Evolutionary conservation across 2,329 filamentous ascomycete species (phyloP).

Genomic region (Cordyceps militaris): DNA sequence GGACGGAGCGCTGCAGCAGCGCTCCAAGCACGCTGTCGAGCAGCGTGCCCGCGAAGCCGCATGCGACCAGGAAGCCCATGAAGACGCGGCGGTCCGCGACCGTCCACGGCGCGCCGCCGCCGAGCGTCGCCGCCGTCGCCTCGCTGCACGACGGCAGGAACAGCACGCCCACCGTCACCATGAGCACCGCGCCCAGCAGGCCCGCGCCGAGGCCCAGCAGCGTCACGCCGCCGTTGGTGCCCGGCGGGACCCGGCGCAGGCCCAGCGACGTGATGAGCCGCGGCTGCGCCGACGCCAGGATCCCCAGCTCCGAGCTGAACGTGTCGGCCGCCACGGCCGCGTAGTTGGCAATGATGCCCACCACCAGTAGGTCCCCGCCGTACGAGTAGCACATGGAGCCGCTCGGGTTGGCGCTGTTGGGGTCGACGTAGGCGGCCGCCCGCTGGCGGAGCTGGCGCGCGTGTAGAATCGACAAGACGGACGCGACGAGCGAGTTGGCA

Average conservation of each 20-base stretch:
- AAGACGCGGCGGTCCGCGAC: slow-evolving; percentile 37
- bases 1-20: slow-evolving; percentile 76
- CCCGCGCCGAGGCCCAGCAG: slow-evolving; percentile 66
- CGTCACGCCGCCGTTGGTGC: slow-evolving; percentile 92
- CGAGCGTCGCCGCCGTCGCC: slow-evolving; percentile 29
- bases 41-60: slow-evolving; percentile 73
- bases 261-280: slow-evolving; percentile 77
- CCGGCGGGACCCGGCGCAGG: slow-evolving; percentile 72
- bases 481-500: slow-evolving; percentile 78
- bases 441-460: slow-evolving; percentile 51
- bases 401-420: slow-evolving; percentile 24
- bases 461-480: slow-evolving; percentile 53
- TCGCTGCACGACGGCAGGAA: slow-evolving; percentile 62
- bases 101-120: slow-evolving; percentile 44
- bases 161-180: slow-evolving; percentile 56
- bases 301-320: slow-evolving; percentile 91
- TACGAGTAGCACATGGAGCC: slow-evolving; percentile 50
- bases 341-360: slow-evolving; percentile 74
- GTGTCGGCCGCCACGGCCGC: slow-evolving; percentile 89
- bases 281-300: slow-evolving; percentile 68
- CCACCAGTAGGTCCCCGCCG: slow-evolving; percentile 54
- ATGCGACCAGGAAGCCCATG: slow-evolving; percentile 55
- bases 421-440: slow-evolving; percentile 31
- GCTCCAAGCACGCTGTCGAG: slow-evolving; percentile 85
- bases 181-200: slow-evolving; percentile 63